A percentile compares a stretch with the other conserved stretches of the same genome.
Conservation (phyloP, 192 early-diverging fungal species). For the Geosiphon pyriformis region DNA sequence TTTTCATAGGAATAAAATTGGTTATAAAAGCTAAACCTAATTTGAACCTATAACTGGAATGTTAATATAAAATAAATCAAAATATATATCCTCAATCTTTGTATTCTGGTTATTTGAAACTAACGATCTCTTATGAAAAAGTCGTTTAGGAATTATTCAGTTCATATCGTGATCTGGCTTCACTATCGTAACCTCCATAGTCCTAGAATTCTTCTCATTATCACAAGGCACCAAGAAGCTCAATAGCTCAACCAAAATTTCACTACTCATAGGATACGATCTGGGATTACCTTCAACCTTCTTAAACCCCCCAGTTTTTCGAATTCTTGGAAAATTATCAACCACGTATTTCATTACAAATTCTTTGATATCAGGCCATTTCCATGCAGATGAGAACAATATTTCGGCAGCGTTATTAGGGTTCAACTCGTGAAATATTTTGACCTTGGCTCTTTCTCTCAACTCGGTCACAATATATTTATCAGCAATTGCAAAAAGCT, state of each 20-base stretch:
- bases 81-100: too few relatives aligned
- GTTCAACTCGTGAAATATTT: constrained; percentile 3
- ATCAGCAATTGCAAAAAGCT: constrained; percentile 8
- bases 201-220: too few relatives aligned
- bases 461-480: constrained; percentile 9
- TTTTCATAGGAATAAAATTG: too few relatives aligned
- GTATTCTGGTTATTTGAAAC: too few relatives aligned
- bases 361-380: constrained; percentile 18
- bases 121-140: too few relatives aligned
- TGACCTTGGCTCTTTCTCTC: constrained; percentile 4
- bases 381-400: neutral
- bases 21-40: too few relatives aligned
- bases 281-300: neutral
- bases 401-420: neutral
- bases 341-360: constrained; percentile 4
- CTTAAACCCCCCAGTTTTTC: neutral
- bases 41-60: too few relatives aligned
- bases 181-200: too few relatives aligned
- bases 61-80: too few relatives aligned
- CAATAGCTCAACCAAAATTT: neutral
- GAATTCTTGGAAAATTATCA: constrained; percentile 3
- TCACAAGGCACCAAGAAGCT: neutral
- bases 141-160: too few relatives aligned
- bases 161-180: too few relatives aligned
- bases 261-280: neutral